A percentile compares a stretch with the other conserved stretches of the same genome.
These are phyloP conservation scores for Canariomyces notabilis DNA, from an alignment of 2,329 filamentous ascomycete genomes.

Conservation along the genomic window DNA sequence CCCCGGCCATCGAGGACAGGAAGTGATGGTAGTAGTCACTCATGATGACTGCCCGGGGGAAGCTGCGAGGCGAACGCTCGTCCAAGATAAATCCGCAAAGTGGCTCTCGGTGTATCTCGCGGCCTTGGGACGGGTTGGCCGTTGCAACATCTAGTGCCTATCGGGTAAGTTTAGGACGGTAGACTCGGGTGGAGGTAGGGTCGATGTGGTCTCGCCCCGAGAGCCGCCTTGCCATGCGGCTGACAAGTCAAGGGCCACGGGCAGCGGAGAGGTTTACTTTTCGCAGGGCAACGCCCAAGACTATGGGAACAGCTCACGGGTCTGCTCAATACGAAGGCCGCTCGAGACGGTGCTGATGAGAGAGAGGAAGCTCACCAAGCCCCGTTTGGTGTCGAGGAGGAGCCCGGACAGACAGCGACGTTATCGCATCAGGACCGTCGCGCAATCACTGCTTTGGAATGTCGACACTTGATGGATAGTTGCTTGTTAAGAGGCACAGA, in stretches of 20 bases:
- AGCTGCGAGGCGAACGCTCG: neutral
- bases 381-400: neutral
- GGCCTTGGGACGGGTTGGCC: neutral
- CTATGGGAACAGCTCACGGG: neutral
- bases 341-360: too few species aligned
- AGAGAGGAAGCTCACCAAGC: too few species aligned
- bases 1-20: conserved; percentile 47
- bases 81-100: neutral
- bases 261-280: conserved; percentile 2
- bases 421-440: too few species aligned
- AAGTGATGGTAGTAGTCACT: conserved; percentile 54
- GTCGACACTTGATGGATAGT: conserved; percentile 18
- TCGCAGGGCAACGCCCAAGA: neutral
- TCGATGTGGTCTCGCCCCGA: neutral
- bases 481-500: conserved; percentile 10
- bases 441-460: conserved; percentile 14
- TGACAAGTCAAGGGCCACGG: neutral
- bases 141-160: neutral
- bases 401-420: too few species aligned
- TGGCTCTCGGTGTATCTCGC: neutral
- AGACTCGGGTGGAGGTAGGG: neutral
- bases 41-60: conserved; percentile 36
- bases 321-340: neutral
- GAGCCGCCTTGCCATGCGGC: neutral
- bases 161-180: neutral